Conservation (phyloP, 2,329 filamentous ascomycete species). For the Penicillium sp. region DNA sequence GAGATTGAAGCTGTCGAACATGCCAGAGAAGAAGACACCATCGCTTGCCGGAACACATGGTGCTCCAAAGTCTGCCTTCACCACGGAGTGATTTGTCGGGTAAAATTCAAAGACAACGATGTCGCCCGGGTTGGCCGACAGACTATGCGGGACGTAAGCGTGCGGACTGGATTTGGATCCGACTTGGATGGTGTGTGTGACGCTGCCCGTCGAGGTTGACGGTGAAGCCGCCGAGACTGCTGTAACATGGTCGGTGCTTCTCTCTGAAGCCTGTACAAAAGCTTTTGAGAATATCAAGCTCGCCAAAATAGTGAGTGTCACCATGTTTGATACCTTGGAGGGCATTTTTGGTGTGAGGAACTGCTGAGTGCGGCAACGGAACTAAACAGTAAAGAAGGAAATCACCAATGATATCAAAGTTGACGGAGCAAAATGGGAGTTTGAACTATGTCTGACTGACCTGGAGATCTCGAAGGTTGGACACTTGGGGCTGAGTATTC, state of each 20-base stretch:
- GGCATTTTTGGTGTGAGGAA: not conserved
- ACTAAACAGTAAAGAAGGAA: no score
- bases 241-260: no score
- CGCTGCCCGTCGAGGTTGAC: slow-evolving; percentile 13
- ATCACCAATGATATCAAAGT: no score
- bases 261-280: no score
- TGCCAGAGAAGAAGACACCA: slow-evolving; percentile 27
- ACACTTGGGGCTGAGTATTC: no score
- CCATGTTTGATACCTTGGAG: not conserved
- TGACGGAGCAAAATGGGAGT: no score
- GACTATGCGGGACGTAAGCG: slow-evolving; percentile 25
- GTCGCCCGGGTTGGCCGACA: slow-evolving; percentile 30
- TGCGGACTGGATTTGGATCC: slow-evolving; percentile 28
- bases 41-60: slow-evolving; percentile 55
- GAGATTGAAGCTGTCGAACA: slow-evolving; percentile 43
- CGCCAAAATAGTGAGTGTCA: no score
- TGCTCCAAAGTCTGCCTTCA: slow-evolving; percentile 52
- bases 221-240: not conserved
- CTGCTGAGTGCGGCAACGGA: no score
- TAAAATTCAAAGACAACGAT: slow-evolving; percentile 54
- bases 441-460: no score
- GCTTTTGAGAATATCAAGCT: no score
- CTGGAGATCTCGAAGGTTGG: no score
- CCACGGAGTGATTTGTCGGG: slow-evolving; percentile 59
- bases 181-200: slow-evolving; percentile 32